phyloP scores from a whole-genome alignment of 805 yeast species.

The Grigorovia transvaalensis region DNA sequence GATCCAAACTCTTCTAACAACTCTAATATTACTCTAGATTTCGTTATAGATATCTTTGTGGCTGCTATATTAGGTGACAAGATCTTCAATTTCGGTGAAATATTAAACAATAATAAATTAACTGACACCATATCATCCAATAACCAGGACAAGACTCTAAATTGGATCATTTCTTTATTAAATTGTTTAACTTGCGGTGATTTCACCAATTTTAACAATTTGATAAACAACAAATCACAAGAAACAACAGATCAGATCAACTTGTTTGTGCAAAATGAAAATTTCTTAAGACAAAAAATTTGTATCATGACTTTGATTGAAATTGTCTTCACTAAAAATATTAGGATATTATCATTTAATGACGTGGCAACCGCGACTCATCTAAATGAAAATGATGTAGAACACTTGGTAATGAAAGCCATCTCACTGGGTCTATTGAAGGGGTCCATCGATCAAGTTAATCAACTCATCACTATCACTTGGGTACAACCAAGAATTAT shows the following conservation, averaged over 20 bases:
- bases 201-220: slow-evolving; percentile 51
- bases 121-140: slow-evolving; percentile 34
- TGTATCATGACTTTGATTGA: slow-evolving; percentile 88
- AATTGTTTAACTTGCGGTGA: slow-evolving; percentile 70
- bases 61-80: slow-evolving; percentile 86
- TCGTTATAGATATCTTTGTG: slow-evolving; percentile 68
- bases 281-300: slow-evolving; percentile 77
- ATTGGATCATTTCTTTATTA: slow-evolving; percentile 66
- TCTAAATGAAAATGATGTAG: slow-evolving; percentile 56
- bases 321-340: slow-evolving; percentile 69
- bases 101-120: slow-evolving; percentile 80
- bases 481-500: slow-evolving; percentile 97
- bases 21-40: slow-evolving; percentile 14
- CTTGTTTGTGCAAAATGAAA: slow-evolving; percentile 44
- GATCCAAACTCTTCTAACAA: slow-evolving; percentile 28
- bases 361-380: slow-evolving; percentile 68
- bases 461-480: slow-evolving; percentile 62
- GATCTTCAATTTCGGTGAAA: slow-evolving; percentile 92
- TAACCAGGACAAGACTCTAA: neutral
- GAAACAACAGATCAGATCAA: slow-evolving; percentile 37
- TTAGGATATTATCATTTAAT: slow-evolving; percentile 60
- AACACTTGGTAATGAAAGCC: slow-evolving; percentile 84
- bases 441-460: slow-evolving; percentile 88
- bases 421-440: slow-evolving; percentile 71
- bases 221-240: slow-evolving; percentile 12